Evolutionary conservation across 106 monocot species (phyloP).

Genomic region (Alisma plantagoaquatica): DNA sequence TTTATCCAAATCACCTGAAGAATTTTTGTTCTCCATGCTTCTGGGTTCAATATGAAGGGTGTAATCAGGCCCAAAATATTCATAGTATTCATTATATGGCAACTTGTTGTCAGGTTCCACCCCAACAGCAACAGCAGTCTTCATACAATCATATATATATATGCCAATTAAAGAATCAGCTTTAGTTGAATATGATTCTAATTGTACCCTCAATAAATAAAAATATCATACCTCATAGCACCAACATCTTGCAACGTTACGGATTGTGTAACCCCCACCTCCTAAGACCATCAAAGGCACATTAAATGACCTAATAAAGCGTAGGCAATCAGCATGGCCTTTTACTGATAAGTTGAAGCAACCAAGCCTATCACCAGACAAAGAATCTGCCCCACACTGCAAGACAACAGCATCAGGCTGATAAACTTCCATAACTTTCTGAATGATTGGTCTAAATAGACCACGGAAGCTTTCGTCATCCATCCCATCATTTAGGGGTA

Average conservation of each 20-base stretch:
- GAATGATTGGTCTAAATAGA: conserved; percentile 21
- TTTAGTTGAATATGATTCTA: neutral
- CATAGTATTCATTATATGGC: conserved; percentile 23
- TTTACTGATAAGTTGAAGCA: conserved; percentile 21
- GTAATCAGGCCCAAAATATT: conserved; percentile 26
- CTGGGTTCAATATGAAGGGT: conserved; percentile 19
- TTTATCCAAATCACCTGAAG: conserved; percentile 13
- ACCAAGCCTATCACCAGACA: conserved; percentile 18
- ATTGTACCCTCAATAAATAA: neutral
- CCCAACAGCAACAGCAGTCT: conserved; percentile 24
- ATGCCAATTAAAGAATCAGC: neutral
- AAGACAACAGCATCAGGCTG: conserved; percentile 22
- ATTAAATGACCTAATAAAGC: conserved; percentile 24
- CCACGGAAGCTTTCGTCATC: conserved; percentile 22
- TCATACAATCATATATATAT: no score
- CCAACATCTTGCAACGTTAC: conserved; percentile 26
- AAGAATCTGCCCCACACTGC: conserved; percentile 23
- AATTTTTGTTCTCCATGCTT: conserved; percentile 12
- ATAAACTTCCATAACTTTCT: conserved; percentile 25
- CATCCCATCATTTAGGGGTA: conserved; percentile 24
- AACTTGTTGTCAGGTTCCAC: conserved; percentile 20
- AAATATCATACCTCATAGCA: conserved; percentile 12
- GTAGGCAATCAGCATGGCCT: conserved; percentile 22
- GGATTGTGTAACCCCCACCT: conserved; percentile 22
- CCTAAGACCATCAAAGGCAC: conserved; percentile 22